Evolutionary conservation across 768 basidiomycete species (phyloP), one percentile per base, ranked within the genome.

Genomic region (Floccularia luteovirens): DNA sequence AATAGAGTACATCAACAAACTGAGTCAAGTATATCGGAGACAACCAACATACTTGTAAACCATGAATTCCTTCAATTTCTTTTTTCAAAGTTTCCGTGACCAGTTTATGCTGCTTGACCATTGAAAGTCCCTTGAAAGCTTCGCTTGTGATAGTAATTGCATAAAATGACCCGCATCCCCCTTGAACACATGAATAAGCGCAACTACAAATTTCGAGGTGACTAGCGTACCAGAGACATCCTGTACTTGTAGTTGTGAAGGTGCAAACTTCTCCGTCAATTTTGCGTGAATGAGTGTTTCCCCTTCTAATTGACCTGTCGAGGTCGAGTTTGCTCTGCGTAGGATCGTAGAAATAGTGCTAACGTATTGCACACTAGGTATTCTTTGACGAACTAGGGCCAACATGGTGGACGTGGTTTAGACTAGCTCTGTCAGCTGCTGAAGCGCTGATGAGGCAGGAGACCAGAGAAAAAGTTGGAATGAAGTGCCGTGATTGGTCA

Each of bases 91-190:
- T 70, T 43, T 89, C 74, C 10, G 85, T 93, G 27, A 99, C 91
- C 21, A 96, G 67, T 43, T 79, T 78, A 60, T 99, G 96, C 59
- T 99, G 96, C 67, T 96, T 93, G 39, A 98, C 79, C 31, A 79
- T 84, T 1, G 87, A 60, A 28, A 98, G 62, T 6, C 85, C 94
- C 48, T 83, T 80, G 71, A 99, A 98, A 1, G 72, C 72, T n/a
- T 77, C 59, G 43, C 89, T 91, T 3, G 85, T 75, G 46, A 99
- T 87, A 10, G 76, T 73, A 46, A 99, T 93, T 31, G 92, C 88
- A 52, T 94, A 99, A 62, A 98, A 99, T 3, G 82, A 74, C n/a
- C 96, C 96, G 56, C 96, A 98, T 17, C 96, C 96, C 39, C 92
- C 94, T 96, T 31, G 13, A 24, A 22, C 3, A 24, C 1, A 43